phyloP scores from a whole-genome alignment of 1,284 basidiomycete species.

The Rhodotorula sp. region DNA sequence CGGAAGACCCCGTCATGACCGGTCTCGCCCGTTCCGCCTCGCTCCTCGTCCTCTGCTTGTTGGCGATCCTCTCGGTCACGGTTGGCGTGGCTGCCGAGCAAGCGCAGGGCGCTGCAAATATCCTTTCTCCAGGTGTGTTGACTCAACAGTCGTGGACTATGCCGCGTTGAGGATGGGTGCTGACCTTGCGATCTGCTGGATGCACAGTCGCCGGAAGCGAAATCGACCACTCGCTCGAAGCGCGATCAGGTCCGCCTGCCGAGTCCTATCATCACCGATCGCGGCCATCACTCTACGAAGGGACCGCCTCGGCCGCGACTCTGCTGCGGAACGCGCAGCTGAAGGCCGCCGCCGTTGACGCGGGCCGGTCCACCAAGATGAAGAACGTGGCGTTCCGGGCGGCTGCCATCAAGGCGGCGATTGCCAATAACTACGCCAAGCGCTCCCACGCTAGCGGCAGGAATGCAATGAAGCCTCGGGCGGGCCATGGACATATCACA shows the following conservation, averaged over 20 bases:
- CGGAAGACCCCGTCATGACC: too few relatives aligned
- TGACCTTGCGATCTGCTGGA: too few relatives aligned
- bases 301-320: neutral
- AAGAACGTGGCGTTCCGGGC: conserved; percentile 5
- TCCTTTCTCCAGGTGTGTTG: neutral
- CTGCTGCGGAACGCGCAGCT: neutral
- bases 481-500: too few relatives aligned
- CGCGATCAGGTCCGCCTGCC: neutral
- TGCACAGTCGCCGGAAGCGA: too few relatives aligned
- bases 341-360: neutral
- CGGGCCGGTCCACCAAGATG: neutral
- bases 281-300: neutral
- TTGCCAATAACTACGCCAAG: neutral
- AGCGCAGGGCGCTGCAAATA: neutral
- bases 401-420: conserved; percentile 1
- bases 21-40: neutral
- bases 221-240: neutral
- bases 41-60: conserved; percentile 8
- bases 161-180: too few relatives aligned
- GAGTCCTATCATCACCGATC: neutral
- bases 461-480: too few relatives aligned
- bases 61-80: conserved; percentile 10
- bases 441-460: neutral
- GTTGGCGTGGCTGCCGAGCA: neutral
- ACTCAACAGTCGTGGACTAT: too few relatives aligned